Base-by-base conservation (phyloP, 225 moss, liverwort and hornwort genomes). In the Marchantia polymorpha region DNA sequence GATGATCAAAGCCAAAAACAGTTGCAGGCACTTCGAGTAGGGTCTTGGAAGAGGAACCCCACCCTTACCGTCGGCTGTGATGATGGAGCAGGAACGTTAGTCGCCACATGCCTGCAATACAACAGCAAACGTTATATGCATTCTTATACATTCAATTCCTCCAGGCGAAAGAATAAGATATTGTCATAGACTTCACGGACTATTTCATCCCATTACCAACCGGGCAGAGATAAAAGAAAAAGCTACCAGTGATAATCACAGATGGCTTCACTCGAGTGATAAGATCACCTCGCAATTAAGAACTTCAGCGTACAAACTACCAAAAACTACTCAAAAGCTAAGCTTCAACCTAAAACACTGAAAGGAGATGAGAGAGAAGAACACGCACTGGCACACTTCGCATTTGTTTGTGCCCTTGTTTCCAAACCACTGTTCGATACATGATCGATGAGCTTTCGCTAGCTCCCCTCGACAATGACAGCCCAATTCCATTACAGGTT, bases 401-500 rank as follows among this genome's bases (percentile, higher is more conserved):
- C 96, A 97, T 52, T 93, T 93, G 75, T 97, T 97, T 30, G 94
- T 91, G 30, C 96, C 96, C 69, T 93, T 94, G 81, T 92, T 97
- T 58, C 89, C 92, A 82, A 97, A 97, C 96, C 96, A 97, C 78
- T 88, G 81, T 77, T 97, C 93, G 39, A 97, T 88, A 83, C 96
- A 97, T 46, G 93, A 85, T 48, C 81, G 88, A 69, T 97, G 96
- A 22, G 96, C 94, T 85, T 89, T 94, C 16, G 96, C 92, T 84
- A 97, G 83, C 73, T 94, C 96, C 39, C 96, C 96, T 12, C 96
- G 96, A 81, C 96, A 97, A 30, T 78, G 76, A 76, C 96, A 97
- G 50, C 96, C 96, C 75, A 97, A 81, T 13, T 91, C 93, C 83
- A 97, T 91, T 53, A 97, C 90, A 52, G 89, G 89, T 84, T 97